A percentile compares a stretch with the other conserved stretches of the same genome.
Evolutionary conservation across 768 basidiomycete species (phyloP).

Genomic region (Boletus rex-veris): DNA sequence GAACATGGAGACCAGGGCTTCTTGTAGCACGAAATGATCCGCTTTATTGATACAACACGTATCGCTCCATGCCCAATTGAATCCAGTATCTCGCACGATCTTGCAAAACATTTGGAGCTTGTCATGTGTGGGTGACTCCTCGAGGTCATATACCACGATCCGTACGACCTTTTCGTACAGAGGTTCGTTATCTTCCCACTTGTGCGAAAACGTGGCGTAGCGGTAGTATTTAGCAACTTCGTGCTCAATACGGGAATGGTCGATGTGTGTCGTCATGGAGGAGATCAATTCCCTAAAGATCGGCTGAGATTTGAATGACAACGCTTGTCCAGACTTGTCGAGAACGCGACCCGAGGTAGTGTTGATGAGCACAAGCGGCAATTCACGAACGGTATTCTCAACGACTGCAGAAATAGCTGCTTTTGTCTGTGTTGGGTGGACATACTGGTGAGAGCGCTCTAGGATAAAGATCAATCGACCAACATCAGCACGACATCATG

Average conservation of each 20-base stretch:
- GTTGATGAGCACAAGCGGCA: too few relatives aligned
- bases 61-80: slow-evolving; percentile 9
- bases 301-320: background rate
- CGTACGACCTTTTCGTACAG: background rate
- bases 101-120: slow-evolving; percentile 9
- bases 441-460: background rate
- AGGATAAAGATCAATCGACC: background rate
- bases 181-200: background rate
- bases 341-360: too few relatives aligned
- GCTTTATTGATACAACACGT: slow-evolving; percentile 2
- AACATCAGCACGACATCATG: too few relatives aligned
- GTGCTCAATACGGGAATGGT: background rate
- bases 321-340: too few relatives aligned
- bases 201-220: background rate
- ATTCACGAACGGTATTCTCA: too few relatives aligned
- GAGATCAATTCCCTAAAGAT: background rate
- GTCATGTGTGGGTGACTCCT: background rate
- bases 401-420: background rate
- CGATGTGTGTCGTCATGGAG: background rate
- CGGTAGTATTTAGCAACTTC: background rate
- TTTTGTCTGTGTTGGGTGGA: background rate
- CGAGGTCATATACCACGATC: background rate
- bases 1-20: slow-evolving; percentile 7
- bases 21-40: background rate
- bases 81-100: background rate